Conservation (phyloP, 2,329 filamentous ascomycete genomes). For the Xylaria digitata region DNA sequence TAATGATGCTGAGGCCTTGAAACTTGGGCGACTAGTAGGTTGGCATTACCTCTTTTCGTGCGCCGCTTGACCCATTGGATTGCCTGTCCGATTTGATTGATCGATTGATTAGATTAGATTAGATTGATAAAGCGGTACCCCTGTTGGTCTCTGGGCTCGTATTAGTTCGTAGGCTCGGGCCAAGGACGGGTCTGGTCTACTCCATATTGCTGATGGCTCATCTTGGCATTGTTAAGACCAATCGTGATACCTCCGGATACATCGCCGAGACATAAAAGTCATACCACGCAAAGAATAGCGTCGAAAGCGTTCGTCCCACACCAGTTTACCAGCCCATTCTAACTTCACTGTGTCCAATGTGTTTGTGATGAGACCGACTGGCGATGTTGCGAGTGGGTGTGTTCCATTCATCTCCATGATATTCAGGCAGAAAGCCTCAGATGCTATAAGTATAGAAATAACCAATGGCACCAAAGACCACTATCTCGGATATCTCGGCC, state of each 20-base stretch:
- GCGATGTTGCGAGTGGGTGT: not conserved
- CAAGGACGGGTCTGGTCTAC: not conserved
- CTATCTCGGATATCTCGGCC: slow-evolving; percentile 29
- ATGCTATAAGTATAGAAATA: slow-evolving; percentile 5
- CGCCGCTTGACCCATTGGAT: not conserved
- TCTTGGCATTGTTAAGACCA: slow-evolving; percentile 13
- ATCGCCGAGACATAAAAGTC: not conserved
- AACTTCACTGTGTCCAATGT: not conserved
- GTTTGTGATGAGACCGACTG: not conserved
- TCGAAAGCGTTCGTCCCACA: slow-evolving; percentile 3
- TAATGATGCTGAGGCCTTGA: not conserved
- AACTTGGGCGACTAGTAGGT: slow-evolving; percentile 9
- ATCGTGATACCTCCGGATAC: not conserved
- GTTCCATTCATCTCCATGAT: slow-evolving; percentile 11
- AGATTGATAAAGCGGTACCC: slow-evolving; percentile 30
- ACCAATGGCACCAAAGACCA: slow-evolving; percentile 14
- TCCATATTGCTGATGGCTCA: not conserved
- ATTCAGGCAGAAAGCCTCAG: slow-evolving; percentile 33
- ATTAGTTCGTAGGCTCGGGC: not conserved
- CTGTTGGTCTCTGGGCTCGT: not conserved
- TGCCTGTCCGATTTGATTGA: slow-evolving; percentile 29
- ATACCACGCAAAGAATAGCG: slow-evolving; percentile 1
- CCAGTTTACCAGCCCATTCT: not conserved
- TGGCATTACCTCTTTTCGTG: slow-evolving; percentile 12
- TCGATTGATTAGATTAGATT: slow-evolving; percentile 35